Conservation (phyloP, 106 monocot species). For the Dactylorhiza incarnata region DNA sequence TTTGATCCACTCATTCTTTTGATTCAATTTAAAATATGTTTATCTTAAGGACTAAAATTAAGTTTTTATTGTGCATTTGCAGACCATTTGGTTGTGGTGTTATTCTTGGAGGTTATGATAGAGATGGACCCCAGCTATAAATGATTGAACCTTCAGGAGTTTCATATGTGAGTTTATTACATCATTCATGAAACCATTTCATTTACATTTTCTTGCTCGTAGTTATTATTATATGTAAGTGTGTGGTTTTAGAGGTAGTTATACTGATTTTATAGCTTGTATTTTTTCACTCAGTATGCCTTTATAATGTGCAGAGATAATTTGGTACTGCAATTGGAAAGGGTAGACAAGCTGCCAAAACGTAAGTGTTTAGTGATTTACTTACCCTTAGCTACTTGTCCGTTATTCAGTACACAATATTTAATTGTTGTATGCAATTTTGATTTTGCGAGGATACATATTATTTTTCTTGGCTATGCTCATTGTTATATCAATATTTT, state of each 20-base stretch:
- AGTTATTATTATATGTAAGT: not conserved
- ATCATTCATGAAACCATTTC: not conserved
- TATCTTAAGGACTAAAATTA: not conserved
- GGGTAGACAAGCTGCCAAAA: constrained; percentile 95
- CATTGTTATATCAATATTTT: not conserved
- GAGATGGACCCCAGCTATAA: constrained; percentile 99
- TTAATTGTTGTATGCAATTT: not conserved
- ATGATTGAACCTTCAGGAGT: constrained; percentile 97
- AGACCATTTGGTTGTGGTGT: constrained; percentile 98
- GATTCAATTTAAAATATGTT: not conserved
- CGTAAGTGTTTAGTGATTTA: constrained; percentile 22
- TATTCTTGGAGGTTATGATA: constrained; percentile 97
- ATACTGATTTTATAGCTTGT: not conserved
- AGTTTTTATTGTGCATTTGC: not conserved
- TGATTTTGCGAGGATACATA: not conserved
- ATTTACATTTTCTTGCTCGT: not conserved
- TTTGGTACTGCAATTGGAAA: constrained; percentile 95
- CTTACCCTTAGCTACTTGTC: not conserved
- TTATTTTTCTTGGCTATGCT: not conserved
- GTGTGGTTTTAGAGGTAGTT: not conserved
- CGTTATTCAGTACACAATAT: not conserved
- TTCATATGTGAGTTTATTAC: constrained; percentile 74
- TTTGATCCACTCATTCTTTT: not conserved
- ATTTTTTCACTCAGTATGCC: not conserved
- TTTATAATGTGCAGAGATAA: constrained; percentile 52